These are phyloP conservation scores for Nakazawaea peltata DNA, from an alignment of 805 yeast species.

Conservation along the genomic window DNA sequence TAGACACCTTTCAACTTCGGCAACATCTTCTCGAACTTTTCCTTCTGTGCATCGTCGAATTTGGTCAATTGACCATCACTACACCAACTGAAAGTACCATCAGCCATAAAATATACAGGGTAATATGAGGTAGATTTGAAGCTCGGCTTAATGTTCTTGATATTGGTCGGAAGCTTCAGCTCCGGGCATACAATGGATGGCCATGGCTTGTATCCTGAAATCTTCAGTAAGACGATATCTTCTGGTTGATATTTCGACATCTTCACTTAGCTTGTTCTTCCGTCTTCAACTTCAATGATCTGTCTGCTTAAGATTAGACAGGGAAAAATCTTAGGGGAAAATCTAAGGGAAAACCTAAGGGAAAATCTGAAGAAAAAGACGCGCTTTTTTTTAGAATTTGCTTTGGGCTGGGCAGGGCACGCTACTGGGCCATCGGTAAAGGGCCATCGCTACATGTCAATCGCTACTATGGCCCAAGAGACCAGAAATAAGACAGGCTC, in stretches of 20 bases:
- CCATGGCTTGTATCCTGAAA: constrained; percentile 14
- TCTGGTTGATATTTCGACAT: constrained; percentile 4
- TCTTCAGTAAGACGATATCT: constrained; percentile 12
- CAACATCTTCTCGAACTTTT: background rate
- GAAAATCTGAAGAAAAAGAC: too few species aligned
- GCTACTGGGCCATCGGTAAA: too few species aligned
- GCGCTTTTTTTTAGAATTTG: too few species aligned
- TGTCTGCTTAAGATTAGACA: too few species aligned
- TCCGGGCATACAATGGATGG: constrained; percentile 13
- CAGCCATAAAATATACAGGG: constrained; percentile 9
- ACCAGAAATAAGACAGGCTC: too few species aligned
- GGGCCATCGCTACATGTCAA: too few species aligned
- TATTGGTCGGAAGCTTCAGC: constrained; percentile 7
- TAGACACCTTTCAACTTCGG: constrained; percentile 5
- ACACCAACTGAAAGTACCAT: constrained; percentile 11
- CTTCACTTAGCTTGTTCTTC: too few species aligned
- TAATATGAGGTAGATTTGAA: background rate
- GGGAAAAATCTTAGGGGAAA: too few species aligned
- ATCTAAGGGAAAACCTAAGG: too few species aligned
- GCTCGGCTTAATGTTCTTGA: constrained; percentile 10
- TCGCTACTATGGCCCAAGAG: too few species aligned
- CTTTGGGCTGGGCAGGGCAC: too few species aligned
- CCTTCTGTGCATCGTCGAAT: constrained; percentile 1
- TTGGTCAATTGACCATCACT: constrained; percentile 6
- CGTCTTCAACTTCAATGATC: too few species aligned